A percentile compares a stretch with the other conserved stretches of the same genome.
Evolutionary conservation across 2,329 filamentous ascomycete genomes (phyloP).

Genomic region (Neofusicoccum sp.): DNA sequence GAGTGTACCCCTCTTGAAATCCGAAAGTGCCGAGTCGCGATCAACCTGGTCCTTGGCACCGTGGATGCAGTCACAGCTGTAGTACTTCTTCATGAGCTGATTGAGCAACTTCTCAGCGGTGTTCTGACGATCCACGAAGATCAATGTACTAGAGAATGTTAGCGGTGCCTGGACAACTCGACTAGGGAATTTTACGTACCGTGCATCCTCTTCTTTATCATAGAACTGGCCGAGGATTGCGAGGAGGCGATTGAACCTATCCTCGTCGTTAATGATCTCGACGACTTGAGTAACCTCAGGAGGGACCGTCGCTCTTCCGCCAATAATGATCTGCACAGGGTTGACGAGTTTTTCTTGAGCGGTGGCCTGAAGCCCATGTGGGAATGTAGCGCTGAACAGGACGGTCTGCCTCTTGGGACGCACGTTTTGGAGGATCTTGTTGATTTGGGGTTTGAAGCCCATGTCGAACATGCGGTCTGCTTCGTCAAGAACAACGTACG

Average conservation of each 20-base stretch:
- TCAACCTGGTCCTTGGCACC: slow-evolving; percentile 94
- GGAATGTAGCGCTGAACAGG: slow-evolving; percentile 95
- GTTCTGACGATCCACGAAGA: slow-evolving; percentile 92
- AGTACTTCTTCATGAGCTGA: slow-evolving; percentile 80
- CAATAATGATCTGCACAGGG: slow-evolving; percentile 89
- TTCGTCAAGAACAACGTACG: slow-evolving; percentile 94
- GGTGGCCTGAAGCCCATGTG: slow-evolving; percentile 85
- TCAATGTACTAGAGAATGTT: slow-evolving; percentile 57
- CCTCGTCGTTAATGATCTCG: slow-evolving; percentile 74
- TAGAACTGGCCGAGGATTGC: slow-evolving; percentile 88
- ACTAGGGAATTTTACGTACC: slow-evolving; percentile 36
- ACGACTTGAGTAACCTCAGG: slow-evolving; percentile 86
- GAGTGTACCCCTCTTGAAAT: slow-evolving; percentile 89
- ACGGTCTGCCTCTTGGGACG: slow-evolving; percentile 92
- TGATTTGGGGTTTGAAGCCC: slow-evolving; percentile 98
- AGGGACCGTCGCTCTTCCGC: slow-evolving; percentile 72
- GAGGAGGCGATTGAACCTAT: slow-evolving; percentile 82
- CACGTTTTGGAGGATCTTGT: slow-evolving; percentile 92
- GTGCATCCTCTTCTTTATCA: slow-evolving; percentile 83
- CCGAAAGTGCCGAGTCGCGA: slow-evolving; percentile 85
- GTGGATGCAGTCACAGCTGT: slow-evolving; percentile 91
- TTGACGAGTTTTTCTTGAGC: slow-evolving; percentile 85
- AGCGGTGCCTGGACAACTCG: not conserved
- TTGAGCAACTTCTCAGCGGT: slow-evolving; percentile 80
- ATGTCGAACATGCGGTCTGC: slow-evolving; percentile 99